Conservation (phyloP, 257 asterid species). For the Plantago major region DNA sequence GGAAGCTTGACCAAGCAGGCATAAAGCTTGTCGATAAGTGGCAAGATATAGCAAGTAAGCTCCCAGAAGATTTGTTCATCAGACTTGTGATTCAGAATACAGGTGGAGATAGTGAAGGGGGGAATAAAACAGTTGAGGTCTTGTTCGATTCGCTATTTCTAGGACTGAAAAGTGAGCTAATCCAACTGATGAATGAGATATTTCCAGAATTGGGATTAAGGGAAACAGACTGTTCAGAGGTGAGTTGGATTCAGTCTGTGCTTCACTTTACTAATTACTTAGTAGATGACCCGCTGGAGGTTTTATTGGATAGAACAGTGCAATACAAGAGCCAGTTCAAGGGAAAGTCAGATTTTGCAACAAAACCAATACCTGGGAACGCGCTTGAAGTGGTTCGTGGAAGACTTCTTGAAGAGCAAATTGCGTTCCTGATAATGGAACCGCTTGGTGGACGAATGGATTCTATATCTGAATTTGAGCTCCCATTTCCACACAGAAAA, state of each 20-base stretch:
- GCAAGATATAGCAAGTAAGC: background rate
- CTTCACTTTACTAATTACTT: slow-evolving; percentile 19
- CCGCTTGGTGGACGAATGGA: slow-evolving; percentile 61
- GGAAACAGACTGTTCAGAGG: background rate
- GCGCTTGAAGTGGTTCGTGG: slow-evolving; percentile 26
- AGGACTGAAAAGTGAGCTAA: background rate
- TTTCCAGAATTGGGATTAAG: background rate
- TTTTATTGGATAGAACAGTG: slow-evolving; percentile 25
- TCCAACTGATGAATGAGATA: background rate
- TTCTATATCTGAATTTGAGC: slow-evolving; percentile 24
- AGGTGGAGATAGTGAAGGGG: background rate
- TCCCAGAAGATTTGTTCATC: background rate
- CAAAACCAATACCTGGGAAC: slow-evolving; percentile 26
- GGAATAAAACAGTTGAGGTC: background rate
- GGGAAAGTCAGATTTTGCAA: slow-evolving; percentile 48
- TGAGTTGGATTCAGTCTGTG: background rate
- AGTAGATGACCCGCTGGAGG: slow-evolving; percentile 17
- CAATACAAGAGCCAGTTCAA: slow-evolving; percentile 35
- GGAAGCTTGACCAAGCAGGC: background rate
- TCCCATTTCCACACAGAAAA: slow-evolving; percentile 62
- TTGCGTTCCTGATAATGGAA: slow-evolving; percentile 36
- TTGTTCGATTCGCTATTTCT: background rate
- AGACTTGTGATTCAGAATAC: background rate
- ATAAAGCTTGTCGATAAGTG: background rate
- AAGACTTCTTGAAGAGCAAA: slow-evolving; percentile 22